Evolutionary conservation across 1,284 basidiomycete genomes (phyloP).

Genomic region (Calocybe gambosa): DNA sequence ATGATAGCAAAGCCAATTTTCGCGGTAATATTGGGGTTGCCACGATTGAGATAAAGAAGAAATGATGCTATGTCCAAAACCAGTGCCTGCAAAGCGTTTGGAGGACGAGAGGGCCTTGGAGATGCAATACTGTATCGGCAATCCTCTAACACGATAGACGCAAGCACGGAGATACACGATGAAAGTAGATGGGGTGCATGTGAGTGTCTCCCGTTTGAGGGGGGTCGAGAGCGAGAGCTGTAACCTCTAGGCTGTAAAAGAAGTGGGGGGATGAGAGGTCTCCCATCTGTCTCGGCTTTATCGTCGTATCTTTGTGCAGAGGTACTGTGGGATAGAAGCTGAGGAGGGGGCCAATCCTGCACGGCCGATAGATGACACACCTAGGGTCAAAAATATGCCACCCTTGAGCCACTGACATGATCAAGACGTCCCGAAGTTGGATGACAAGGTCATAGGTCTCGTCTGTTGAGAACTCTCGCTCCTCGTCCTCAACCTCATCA

Average conservation of each 20-base stretch:
- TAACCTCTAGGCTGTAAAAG: conserved; percentile 29
- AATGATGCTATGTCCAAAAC: conserved; percentile 59
- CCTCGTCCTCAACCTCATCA: conserved; percentile 46
- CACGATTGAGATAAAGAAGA: conserved; percentile 46
- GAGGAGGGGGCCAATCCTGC: not conserved
- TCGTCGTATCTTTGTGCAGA: conserved; percentile 4
- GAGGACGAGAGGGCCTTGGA: conserved; percentile 54
- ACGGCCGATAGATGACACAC: conserved; percentile 1
- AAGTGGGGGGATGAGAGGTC: conserved; percentile 33
- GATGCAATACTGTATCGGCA: conserved; percentile 55
- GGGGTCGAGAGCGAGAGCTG: conserved; percentile 48
- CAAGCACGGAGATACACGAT: conserved; percentile 54
- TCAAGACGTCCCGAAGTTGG: conserved; percentile 54
- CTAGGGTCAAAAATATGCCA: conserved; percentile 52
- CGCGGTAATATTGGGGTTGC: conserved; percentile 46
- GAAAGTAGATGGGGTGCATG: conserved; percentile 47
- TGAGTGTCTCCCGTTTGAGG: conserved; percentile 23
- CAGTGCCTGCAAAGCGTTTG: conserved; percentile 58
- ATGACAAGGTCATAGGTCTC: conserved; percentile 54
- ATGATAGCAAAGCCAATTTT: conserved; percentile 59
- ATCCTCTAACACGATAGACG: conserved; percentile 60
- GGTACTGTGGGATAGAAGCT: not conserved
- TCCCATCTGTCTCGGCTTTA: conserved; percentile 10
- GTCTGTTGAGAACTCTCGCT: conserved; percentile 48
- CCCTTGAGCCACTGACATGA: conserved; percentile 46